Evolutionary conservation across 2,329 filamentous ascomycete genomes (phyloP), one percentile per base, ranked within the genome.

Genomic region (Corinectria fuckeliana): DNA sequence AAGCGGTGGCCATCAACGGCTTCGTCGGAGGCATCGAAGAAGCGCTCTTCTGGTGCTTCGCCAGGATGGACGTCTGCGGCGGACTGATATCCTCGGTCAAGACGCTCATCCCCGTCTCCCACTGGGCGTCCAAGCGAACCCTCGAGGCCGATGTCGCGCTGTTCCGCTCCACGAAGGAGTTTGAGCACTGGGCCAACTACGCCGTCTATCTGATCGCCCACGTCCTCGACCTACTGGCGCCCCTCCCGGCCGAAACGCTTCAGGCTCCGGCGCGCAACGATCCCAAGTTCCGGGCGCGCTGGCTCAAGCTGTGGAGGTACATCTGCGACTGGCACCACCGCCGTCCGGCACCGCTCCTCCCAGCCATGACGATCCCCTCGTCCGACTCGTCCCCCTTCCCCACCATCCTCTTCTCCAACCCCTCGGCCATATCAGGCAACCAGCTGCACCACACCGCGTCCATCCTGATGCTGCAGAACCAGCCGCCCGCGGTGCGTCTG

Each of bases 21-120:
- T 82, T 83, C 58, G 78, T 77, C 0, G 81, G 80, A 0, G 80
- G 80, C 3, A 73, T 82, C 3, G 75, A 82, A 14, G 78, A 83
- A 64, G 81, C 82, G 2, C 69, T 85, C 0, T 85, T 84, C 58
- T 85, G 82, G 82, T 83, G 80, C 55, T 84, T 83, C 69, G 81
- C 81, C 0, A 76, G 81, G 7, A 84, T 85, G 81, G 81, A 84
- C 62, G 78, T 84, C 21, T 83, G 80, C 53, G 81, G 82, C n/a
- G 81, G 80, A 0, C 73, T 84, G 5, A 82, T 84, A 7, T 82
- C 80, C 4, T 80, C 80, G 28, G 78, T 82, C 61, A 76, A 77
- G 55, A 84, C 82, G 0, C 75, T 84, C 10, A 80, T 84, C 5
- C 80, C 79, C 2, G 75, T 80, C 8, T 72, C 74, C 1, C 76